Base-by-base conservation (phyloP, 768 basidiomycete genomes). In the Tulasnella sp. region DNA sequence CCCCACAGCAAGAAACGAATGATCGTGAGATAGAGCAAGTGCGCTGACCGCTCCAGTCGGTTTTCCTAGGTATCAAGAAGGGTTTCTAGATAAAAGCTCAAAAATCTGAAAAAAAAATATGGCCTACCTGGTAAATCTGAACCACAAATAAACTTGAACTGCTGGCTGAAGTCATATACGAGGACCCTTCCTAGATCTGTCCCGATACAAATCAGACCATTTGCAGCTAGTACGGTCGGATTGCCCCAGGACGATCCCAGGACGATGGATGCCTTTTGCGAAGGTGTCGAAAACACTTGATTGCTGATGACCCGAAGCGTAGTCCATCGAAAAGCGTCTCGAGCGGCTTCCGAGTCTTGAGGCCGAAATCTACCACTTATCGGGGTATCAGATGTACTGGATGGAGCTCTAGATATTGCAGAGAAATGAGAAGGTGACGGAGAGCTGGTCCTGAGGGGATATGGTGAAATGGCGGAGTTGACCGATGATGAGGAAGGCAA, bases 131-230 rank as follows among this genome's bases (percentile, higher is more conserved):
- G 67, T 15, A 67, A 51, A 47, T 85, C 79, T 46, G 69, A 76
- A 7, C 88, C 88, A 57, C 90, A 89, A 8, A 92, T 68, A 57
- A 80, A 78, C 57, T 77, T 77, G 56, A 93, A 60, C 5, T 78
- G 79, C 64, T 98, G 93, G 60, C 81, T 81, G 62, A 95, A 96
- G 64, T 90, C 88, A 63, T 88, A 92, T 1, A 96, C 82, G 42
- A 78, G 72, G 37, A 85, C 71, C 59, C 73, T 78, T 10, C 92
- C 95, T 27, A 70, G 70, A 40, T 81, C 78, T 5, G 85, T 91
- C 13, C 95, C 95, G 5, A 96, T 69, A 57, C 90, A 95, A 29
- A 99, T 77, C 50, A 92, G 66, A 0, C 91, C 92, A 59, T 86
- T 87, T 10, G 85, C 83, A 8, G 83, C 78, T 50, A 96, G 63